Evolutionary conservation across 768 basidiomycete species (phyloP).

Genomic region (Amanita pallidorosea): DNA sequence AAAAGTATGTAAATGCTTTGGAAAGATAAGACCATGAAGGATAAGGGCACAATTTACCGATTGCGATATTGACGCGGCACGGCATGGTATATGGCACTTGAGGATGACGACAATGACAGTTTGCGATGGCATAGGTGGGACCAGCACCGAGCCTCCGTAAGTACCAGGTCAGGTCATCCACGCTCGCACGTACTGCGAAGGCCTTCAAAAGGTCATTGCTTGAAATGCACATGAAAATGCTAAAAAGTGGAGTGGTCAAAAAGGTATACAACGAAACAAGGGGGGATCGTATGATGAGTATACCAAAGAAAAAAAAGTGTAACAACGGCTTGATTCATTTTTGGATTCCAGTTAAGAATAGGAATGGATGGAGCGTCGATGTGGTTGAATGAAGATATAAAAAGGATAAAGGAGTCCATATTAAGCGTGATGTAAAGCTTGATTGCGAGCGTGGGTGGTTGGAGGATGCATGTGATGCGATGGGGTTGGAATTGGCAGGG

Average conservation of each 20-base stretch:
- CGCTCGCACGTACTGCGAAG: background rate
- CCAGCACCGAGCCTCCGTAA: background rate
- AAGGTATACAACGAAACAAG: conserved; percentile 5
- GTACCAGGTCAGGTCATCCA: background rate
- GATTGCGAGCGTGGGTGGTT: background rate
- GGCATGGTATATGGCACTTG: background rate
- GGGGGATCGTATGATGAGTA: conserved; percentile 3
- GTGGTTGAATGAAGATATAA: background rate
- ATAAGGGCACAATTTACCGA: background rate
- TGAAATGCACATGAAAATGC: background rate
- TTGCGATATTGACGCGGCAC: background rate
- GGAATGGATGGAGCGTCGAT: background rate
- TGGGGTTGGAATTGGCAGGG: background rate
- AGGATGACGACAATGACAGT: background rate
- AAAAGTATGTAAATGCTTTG: background rate
- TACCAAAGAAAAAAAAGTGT: conserved; percentile 8
- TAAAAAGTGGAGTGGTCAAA: conserved; percentile 1
- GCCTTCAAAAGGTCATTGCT: conserved; percentile 1
- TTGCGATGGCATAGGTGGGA: background rate
- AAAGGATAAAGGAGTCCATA: conserved; percentile 1
- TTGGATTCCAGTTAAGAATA: conserved; percentile 6
- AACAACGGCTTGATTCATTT: conserved; percentile 7
- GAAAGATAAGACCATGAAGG: background rate
- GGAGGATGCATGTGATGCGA: background rate
- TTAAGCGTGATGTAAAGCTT: background rate